A percentile compares a stretch with the other conserved stretches of the same genome.
Evolutionary conservation across 2,329 filamentous ascomycete species (phyloP).

Genomic region (Aspergillus terreus): DNA sequence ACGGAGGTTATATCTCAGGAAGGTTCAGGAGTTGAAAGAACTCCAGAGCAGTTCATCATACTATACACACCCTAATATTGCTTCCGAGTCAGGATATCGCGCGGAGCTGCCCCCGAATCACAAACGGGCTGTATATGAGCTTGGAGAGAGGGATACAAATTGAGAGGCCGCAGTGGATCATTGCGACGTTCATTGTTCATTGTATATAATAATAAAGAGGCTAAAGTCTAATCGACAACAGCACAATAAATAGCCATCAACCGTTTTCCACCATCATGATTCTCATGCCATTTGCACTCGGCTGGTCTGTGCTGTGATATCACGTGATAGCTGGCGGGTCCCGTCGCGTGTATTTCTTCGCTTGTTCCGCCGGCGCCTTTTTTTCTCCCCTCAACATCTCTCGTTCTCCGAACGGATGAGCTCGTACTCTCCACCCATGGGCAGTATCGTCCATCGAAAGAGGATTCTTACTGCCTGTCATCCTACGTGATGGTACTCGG

Average conservation of each 20-base stretch:
- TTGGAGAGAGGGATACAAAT: not conserved
- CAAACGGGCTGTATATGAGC: not conserved
- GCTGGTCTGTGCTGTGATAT: not conserved
- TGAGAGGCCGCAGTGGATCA: not conserved
- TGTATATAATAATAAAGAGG: no score
- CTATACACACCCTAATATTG: not conserved
- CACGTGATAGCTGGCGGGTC: constrained; percentile 9
- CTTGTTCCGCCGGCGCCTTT: constrained; percentile 14
- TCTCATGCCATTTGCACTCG: no score
- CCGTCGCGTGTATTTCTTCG: constrained; percentile 16
- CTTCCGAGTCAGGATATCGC: not conserved
- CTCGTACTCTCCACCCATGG: constrained; percentile 16
- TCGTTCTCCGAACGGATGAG: constrained; percentile 11
- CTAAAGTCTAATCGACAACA: no score
- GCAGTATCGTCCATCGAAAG: constrained; percentile 10
- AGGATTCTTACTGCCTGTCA: constrained; percentile 12
- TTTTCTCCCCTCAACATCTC: constrained; percentile 9
- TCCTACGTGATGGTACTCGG: constrained; percentile 22
- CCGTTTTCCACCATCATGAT: no score
- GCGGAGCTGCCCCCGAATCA: not conserved
- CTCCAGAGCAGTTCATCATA: not conserved
- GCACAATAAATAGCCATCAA: no score
- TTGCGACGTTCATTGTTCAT: no score
- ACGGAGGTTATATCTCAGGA: not conserved
- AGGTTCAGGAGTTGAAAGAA: not conserved